Conservation (phyloP, 495 filamentous ascomycete species). For the Delitschia confertaspora region DNA sequence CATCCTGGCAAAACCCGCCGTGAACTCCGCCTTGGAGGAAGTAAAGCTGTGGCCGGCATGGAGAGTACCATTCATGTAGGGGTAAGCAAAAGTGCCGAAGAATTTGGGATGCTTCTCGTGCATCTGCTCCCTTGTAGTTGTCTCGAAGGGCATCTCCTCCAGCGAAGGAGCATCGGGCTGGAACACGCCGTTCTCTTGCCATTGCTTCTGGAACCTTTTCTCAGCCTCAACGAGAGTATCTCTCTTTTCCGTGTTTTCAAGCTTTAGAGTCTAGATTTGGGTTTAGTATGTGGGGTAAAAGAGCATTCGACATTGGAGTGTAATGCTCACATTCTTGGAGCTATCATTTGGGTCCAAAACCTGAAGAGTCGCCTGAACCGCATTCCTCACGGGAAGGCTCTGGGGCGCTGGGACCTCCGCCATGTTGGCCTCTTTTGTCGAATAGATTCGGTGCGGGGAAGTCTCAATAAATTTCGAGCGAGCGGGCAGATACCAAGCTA, state of each 20-base stretch:
- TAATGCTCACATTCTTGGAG: slow-evolving; percentile 49
- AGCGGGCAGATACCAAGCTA: neutral
- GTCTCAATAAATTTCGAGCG: slow-evolving; percentile 1
- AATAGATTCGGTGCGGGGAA: neutral
- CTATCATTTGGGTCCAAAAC: slow-evolving; percentile 52
- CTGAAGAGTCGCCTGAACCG: slow-evolving; percentile 44
- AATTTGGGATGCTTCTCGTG: slow-evolving; percentile 80
- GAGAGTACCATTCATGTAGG: slow-evolving; percentile 88
- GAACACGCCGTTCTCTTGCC: slow-evolving; percentile 73
- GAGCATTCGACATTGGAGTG: slow-evolving; percentile 26
- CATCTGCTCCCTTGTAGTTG: slow-evolving; percentile 61
- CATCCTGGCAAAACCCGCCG: slow-evolving; percentile 75
- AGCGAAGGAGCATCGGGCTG: slow-evolving; percentile 72
- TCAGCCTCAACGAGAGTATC: slow-evolving; percentile 80
- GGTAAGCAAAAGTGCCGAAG: slow-evolving; percentile 58
- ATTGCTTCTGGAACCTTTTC: slow-evolving; percentile 84
- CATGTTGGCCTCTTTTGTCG: too few species aligned
- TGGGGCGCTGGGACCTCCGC: slow-evolving; percentile 5
- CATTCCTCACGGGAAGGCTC: slow-evolving; percentile 42
- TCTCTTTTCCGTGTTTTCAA: slow-evolving; percentile 90
- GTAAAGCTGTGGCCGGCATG: slow-evolving; percentile 91
- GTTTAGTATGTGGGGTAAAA: neutral
- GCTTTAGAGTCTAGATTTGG: slow-evolving; percentile 47
- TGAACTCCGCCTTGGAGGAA: slow-evolving; percentile 83
- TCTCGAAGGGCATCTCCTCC: slow-evolving; percentile 61